Evolutionary conservation across 208 protist genomes (phyloP), one percentile per base, ranked within the genome.

Genomic region (Leishmania lainsoni): DNA sequence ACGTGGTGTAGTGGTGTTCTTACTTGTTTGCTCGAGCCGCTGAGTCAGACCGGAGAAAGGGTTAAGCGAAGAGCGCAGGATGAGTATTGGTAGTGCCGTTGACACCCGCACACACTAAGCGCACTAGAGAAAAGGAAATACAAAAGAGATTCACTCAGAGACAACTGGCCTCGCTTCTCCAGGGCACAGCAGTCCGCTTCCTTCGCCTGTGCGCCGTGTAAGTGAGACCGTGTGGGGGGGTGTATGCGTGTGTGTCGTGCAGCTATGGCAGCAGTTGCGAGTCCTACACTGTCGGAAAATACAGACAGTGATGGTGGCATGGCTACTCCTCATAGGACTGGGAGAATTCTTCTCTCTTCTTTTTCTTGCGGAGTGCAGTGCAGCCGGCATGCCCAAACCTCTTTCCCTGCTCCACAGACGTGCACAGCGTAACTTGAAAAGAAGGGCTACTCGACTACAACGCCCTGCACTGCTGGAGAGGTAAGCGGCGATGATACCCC

Each of bases 171-270:
- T 73, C 35, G 26, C 68, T 52, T 52, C 68, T 54, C 45, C 45
- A 73, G 42, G 20, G 42, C 68, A 73, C 68, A 3, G 45, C 45
- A 10, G 22, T 73, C 68, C 0, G 45, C 20, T 32, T 49, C 26
- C 39, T 73, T 49, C 68, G 9, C 39, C 17, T 80, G 75, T 80
- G 70, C 58, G 54, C 10, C 51, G 75, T 80, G 63, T 76, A 63
- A 77, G 70, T 73, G 39, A 78, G 45, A 54, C 29, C 42, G 48
- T 77, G 39, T 71, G 32, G 12, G 39, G 71, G 3, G 59, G 20
- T 22, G 29, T n/a, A 42, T 20, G 35, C 2, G 8, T 54, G 61
- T 35, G 16, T 73, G 42, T 26, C 17, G 39, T 52, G 68, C 45
- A 52, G 5, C 14, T 51, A 52, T 29, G 35, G 45, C 45, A 12